Conservation (phyloP, 139 green algal genomes). For the Auxenochlorella pyrenoidosa region DNA sequence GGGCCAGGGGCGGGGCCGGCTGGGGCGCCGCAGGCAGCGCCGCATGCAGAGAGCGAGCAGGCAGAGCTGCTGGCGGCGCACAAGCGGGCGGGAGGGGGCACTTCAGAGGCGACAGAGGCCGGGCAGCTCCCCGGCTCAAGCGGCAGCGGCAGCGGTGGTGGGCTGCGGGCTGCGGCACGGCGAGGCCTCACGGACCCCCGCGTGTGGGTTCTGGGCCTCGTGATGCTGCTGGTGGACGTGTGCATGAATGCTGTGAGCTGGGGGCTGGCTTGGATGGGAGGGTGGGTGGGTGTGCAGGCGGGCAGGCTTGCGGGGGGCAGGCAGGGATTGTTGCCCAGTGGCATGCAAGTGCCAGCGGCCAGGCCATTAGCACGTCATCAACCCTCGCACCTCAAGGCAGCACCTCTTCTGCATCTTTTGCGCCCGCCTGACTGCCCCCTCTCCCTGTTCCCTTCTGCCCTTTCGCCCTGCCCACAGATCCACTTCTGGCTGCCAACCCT, state of each 20-base stretch:
- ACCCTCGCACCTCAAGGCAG: too few relatives aligned
- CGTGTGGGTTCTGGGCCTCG: conserved; percentile 18
- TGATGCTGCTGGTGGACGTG: conserved; percentile 18
- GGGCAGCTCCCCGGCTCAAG: neutral
- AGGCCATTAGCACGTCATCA: too few relatives aligned
- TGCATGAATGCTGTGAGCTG: neutral
- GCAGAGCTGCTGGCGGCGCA: neutral
- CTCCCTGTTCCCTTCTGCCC: neutral
- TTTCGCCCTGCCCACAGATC: neutral
- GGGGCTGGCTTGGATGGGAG: too few relatives aligned
- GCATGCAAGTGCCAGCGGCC: too few relatives aligned
- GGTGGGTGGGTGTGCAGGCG: too few relatives aligned
- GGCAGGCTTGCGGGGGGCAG: too few relatives aligned
- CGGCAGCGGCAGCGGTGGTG: neutral
- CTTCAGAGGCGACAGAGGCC: neutral
- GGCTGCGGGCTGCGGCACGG: neutral
- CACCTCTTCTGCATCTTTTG: neutral
- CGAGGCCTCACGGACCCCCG: conserved; percentile 5
- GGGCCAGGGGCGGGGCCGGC: neutral
- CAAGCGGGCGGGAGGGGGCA: neutral
- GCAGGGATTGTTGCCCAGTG: too few relatives aligned
- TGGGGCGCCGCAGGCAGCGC: neutral
- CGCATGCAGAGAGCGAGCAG: neutral
- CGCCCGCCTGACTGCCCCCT: neutral
- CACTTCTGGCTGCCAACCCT: conserved; percentile 27